These are phyloP conservation scores for Erigeron canadensis DNA, from an alignment of 129 eudicot species.

Conservation along the genomic window DNA sequence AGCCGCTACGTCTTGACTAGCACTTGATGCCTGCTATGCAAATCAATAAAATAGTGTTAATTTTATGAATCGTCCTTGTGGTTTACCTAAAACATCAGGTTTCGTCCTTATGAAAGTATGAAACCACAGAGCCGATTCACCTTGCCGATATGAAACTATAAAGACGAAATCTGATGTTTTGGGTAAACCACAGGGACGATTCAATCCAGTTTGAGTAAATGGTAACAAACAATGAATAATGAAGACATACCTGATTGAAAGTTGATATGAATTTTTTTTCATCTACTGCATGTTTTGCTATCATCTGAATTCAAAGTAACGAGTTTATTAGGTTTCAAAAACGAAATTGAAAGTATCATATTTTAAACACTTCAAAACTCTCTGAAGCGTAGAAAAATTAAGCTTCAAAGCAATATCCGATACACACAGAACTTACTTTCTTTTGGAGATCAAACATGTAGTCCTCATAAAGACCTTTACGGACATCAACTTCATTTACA, in stretches of 20 bases:
- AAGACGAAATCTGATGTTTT: too few species aligned
- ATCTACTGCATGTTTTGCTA: slow-evolving; percentile 89
- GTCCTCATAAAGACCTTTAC: slow-evolving; percentile 87
- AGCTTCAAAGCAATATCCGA: background rate
- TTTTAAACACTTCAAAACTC: background rate
- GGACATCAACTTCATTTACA: slow-evolving; percentile 72
- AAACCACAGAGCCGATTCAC: too few species aligned
- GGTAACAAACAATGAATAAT: too few species aligned
- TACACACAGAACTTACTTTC: slow-evolving; percentile 54
- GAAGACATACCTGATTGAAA: slow-evolving; percentile 72
- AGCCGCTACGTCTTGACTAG: too few species aligned
- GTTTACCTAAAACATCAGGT: too few species aligned
- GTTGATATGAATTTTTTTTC: slow-evolving; percentile 65
- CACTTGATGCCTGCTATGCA: too few species aligned
- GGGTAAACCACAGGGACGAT: too few species aligned
- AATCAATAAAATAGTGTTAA: too few species aligned
- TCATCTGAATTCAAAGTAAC: slow-evolving; percentile 52
- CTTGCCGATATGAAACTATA: too few species aligned
- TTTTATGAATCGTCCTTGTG: too few species aligned
- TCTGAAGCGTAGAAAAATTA: background rate
- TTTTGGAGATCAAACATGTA: slow-evolving; percentile 88
- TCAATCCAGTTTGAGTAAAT: too few species aligned
- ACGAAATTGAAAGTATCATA: background rate
- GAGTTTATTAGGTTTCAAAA: background rate
- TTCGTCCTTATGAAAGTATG: too few species aligned